These are phyloP conservation scores for Albugo laibachii DNA, from an alignment of 352 stramenopile genomes.

Conservation along the genomic window DNA sequence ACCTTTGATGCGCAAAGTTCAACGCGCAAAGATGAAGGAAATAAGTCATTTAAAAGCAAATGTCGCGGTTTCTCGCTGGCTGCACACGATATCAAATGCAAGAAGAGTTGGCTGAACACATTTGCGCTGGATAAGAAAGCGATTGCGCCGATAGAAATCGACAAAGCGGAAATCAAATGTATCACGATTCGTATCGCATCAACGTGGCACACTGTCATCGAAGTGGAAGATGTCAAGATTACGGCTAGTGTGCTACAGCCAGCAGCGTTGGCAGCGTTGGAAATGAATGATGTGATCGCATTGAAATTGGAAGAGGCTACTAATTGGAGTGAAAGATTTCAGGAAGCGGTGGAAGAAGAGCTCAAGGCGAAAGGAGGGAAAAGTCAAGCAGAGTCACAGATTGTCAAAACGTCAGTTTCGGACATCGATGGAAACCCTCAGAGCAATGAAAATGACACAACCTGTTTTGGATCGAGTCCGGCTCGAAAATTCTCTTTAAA, in stretches of 20 bases:
- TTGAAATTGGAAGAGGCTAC: not conserved
- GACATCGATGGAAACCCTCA: too few species aligned
- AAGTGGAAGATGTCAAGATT: not conserved
- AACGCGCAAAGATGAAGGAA: not conserved
- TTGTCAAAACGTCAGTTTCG: too few species aligned
- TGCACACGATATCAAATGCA: constrained; percentile 32
- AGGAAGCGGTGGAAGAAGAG: not conserved
- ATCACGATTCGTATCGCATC: not conserved
- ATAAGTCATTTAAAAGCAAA: constrained; percentile 11
- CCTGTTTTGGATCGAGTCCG: too few species aligned
- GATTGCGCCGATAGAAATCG: not conserved
- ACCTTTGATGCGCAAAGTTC: constrained; percentile 13
- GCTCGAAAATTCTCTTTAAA: constrained; percentile 13
- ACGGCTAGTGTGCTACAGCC: too few species aligned
- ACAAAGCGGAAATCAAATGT: not conserved
- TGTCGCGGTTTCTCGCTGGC: constrained; percentile 23
- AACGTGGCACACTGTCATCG: not conserved
- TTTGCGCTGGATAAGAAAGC: constrained; percentile 34
- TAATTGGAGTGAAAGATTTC: not conserved
- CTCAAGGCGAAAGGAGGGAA: not conserved
- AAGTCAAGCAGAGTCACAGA: too few species aligned
- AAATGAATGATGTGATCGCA: too few species aligned
- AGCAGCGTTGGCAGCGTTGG: too few species aligned
- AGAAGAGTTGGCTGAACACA: constrained; percentile 24
- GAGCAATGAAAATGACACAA: constrained; percentile 19